A percentile compares a stretch with the other conserved stretches of the same genome.
Evolutionary conservation across 75 land plant genomes (phyloP).

Genomic region (Gnetum montanum): DNA sequence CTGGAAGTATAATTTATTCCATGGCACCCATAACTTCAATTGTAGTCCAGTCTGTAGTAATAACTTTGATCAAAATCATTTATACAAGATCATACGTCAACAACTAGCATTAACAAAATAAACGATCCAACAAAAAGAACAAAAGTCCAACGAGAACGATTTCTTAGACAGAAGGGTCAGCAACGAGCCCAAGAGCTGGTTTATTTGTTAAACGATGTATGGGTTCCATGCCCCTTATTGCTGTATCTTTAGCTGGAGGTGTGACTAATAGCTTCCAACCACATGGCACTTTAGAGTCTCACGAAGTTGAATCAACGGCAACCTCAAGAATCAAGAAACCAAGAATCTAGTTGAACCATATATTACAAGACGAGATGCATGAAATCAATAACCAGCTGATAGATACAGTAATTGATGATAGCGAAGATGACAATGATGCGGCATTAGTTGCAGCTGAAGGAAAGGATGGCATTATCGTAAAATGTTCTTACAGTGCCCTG

Average conservation of each 20-base stretch:
- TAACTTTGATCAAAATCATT: no score
- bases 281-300: conserved; percentile 3
- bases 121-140: no score
- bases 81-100: no score
- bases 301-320: conserved; percentile 18
- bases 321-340: conserved; percentile 24
- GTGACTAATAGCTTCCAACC: conserved; percentile 30
- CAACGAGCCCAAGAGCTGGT: no score
- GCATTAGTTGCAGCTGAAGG: conserved; percentile 47
- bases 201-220: conserved; percentile 8
- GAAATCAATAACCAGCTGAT: conserved; percentile 70
- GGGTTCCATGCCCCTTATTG: conserved; percentile 30
- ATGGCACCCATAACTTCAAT: no score
- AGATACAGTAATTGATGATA: conserved; percentile 72
- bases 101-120: no score
- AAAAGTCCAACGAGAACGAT: no score
- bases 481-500: conserved; percentile 72
- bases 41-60: no score
- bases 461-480: conserved; percentile 67
- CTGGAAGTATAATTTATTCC: no score
- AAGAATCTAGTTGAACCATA: conserved; percentile 48
- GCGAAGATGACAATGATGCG: conserved; percentile 52
- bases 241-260: conserved; percentile 28
- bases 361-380: conserved; percentile 70
- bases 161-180: no score